Percentiles rank a stretch among this genome's conserved stretches.
Evolutionary conservation across 2,329 filamentous ascomycete genomes (phyloP).

Genomic region (Ceratocystis cacaofunesta): DNA sequence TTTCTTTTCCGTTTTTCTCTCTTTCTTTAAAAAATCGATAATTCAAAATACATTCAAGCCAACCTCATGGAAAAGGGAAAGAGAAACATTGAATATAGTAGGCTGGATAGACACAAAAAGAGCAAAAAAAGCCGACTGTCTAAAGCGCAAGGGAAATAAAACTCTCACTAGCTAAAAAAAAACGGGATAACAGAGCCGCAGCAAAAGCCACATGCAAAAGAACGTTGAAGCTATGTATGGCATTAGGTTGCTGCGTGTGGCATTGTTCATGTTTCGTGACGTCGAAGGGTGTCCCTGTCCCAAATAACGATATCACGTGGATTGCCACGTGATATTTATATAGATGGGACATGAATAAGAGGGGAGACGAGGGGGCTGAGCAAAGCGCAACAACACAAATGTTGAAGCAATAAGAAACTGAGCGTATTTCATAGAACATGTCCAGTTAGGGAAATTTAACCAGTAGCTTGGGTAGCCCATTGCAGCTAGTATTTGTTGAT

Average conservation of each 20-base stretch:
- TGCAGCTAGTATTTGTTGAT: too few relatives aligned
- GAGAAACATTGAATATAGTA: too few relatives aligned
- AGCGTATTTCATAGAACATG: too few relatives aligned
- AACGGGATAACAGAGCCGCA: not conserved
- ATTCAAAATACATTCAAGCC: too few relatives aligned
- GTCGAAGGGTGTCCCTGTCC: not conserved
- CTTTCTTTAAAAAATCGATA: too few relatives aligned
- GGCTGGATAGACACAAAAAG: not conserved
- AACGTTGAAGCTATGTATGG: not conserved
- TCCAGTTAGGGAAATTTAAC: too few relatives aligned
- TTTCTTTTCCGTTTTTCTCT: too few relatives aligned
- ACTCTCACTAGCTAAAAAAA: not conserved
- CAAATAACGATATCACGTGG: not conserved
- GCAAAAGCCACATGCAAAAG: not conserved
- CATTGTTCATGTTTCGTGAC: not conserved
- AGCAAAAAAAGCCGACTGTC: not conserved
- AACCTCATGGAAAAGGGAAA: too few relatives aligned
- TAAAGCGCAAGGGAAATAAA: not conserved
- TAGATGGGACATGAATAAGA: not conserved
- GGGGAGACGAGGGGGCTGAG: not conserved
- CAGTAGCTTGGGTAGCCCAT: too few relatives aligned
- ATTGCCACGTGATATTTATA: not conserved
- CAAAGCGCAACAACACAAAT: too few relatives aligned
- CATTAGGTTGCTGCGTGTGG: too few relatives aligned
- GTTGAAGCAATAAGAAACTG: too few relatives aligned